A percentile compares a stretch with the other conserved stretches of the same genome.
These are phyloP conservation scores for Grosmannia huntii DNA, from an alignment of 2,329 filamentous ascomycete species.

Conservation along the genomic window DNA sequence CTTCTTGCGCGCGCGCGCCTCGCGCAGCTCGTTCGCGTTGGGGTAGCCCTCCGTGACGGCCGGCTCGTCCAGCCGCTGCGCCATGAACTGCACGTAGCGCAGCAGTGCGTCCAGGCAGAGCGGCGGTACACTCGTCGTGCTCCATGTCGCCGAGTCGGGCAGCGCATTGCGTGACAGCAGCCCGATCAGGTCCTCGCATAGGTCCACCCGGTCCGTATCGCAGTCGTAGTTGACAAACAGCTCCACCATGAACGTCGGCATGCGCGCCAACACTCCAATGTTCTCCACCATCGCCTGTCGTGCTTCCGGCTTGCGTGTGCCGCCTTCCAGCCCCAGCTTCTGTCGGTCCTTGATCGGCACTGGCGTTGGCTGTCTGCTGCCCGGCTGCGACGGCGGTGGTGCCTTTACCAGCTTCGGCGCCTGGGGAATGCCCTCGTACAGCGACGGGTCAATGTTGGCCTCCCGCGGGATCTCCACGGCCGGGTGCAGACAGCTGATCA, in stretches of 20 bases:
- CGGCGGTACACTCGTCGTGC: slow-evolving; percentile 93
- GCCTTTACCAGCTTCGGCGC: slow-evolving; percentile 71
- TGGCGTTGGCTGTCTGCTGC: slow-evolving; percentile 76
- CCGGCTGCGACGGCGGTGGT: slow-evolving; percentile 55
- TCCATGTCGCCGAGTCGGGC: slow-evolving; percentile 96
- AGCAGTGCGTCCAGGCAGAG: slow-evolving; percentile 86
- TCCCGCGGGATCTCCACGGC: slow-evolving; percentile 90
- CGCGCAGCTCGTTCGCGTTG: slow-evolving; percentile 48
- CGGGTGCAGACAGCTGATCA: slow-evolving; percentile 87
- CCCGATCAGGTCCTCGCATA: slow-evolving; percentile 93
- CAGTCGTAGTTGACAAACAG: slow-evolving; percentile 98
- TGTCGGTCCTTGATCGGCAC: slow-evolving; percentile 87
- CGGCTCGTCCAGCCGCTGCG: slow-evolving; percentile 67
- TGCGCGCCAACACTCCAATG: slow-evolving; percentile 78
- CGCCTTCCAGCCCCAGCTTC: slow-evolving; percentile 83
- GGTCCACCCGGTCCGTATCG: slow-evolving; percentile 76
- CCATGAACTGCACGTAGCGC: slow-evolving; percentile 82
- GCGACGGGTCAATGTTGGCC: slow-evolving; percentile 72
- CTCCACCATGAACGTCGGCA: slow-evolving; percentile 90
- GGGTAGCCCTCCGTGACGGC: slow-evolving; percentile 51
- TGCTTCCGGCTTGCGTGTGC: slow-evolving; percentile 82
- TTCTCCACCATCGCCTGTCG: slow-evolving; percentile 98
- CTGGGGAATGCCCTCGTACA: slow-evolving; percentile 90
- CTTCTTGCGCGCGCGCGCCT: slow-evolving; percentile 69
- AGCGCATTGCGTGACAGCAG: slow-evolving; percentile 87